Conservation (phyloP, 2,329 filamentous ascomycete species). For the Fusarium cyanostomum region DNA sequence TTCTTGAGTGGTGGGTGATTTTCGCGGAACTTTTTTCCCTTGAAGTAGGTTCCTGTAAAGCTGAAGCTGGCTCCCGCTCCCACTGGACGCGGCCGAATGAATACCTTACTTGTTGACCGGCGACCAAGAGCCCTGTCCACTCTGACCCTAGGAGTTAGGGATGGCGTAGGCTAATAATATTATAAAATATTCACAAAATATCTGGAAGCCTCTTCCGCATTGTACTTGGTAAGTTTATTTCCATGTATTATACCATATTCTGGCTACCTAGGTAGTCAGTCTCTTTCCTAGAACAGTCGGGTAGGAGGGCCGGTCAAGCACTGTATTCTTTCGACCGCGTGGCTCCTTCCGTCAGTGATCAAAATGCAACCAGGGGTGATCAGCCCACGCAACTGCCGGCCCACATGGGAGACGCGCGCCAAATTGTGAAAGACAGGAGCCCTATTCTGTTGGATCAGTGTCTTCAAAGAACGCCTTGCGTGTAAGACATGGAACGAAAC, state of each 20-base stretch:
- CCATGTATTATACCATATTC: no score
- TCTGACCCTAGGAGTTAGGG: no score
- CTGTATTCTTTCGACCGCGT: neutral
- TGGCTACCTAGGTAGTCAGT: no score
- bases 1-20: slow-evolving; percentile 4
- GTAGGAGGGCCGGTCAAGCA: no score
- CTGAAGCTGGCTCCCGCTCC: slow-evolving; percentile 11
- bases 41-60: neutral
- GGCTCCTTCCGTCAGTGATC: slow-evolving; percentile 29
- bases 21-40: slow-evolving; percentile 24
- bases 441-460: slow-evolving; percentile 1
- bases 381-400: slow-evolving; percentile 36
- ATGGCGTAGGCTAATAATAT: no score
- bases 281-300: no score
- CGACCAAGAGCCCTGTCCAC: no score
- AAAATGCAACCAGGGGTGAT: slow-evolving; percentile 32
- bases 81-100: no score
- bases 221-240: no score
- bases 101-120: no score
- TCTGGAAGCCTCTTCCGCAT: no score
- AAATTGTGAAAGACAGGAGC: slow-evolving; percentile 18
- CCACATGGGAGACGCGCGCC: slow-evolving; percentile 36
- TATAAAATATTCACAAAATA: no score
- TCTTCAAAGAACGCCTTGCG: slow-evolving; percentile 9
- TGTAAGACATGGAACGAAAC: slow-evolving; percentile 1